phyloP scores from a whole-genome alignment of 768 basidiomycete species.

The Amanita fuliginea region DNA sequence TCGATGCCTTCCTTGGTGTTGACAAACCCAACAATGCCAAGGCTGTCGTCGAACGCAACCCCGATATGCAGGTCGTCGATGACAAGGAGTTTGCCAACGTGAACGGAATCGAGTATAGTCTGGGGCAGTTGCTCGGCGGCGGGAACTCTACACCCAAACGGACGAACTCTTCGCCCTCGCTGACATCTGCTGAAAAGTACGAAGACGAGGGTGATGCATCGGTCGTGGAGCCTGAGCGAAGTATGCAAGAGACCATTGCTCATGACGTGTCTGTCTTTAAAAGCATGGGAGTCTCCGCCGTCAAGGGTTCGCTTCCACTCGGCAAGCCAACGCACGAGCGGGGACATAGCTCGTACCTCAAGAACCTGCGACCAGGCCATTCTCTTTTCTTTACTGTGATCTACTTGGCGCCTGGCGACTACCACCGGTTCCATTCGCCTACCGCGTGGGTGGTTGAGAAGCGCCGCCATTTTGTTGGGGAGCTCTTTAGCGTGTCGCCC shows the following conservation, averaged over 20 bases:
- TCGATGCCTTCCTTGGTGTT: slow-evolving; percentile 85
- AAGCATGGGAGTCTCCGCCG: neutral
- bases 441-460: slow-evolving; percentile 97
- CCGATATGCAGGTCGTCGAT: slow-evolving; percentile 55
- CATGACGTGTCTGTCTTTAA: slow-evolving; percentile 65
- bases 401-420: slow-evolving; percentile 97
- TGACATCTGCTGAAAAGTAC: slow-evolving; percentile 38
- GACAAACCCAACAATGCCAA: slow-evolving; percentile 37
- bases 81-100: slow-evolving; percentile 92
- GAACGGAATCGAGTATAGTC: slow-evolving; percentile 92
- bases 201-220: slow-evolving; percentile 69
- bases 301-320: slow-evolving; percentile 9
- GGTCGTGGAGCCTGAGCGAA: slow-evolving; percentile 44
- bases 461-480: slow-evolving; percentile 91
- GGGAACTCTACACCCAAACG: slow-evolving; percentile 21
- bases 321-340: slow-evolving; percentile 14
- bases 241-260: slow-evolving; percentile 42
- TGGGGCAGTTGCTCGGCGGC: slow-evolving; percentile 63
- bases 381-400: slow-evolving; percentile 89
- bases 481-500: slow-evolving; percentile 93
- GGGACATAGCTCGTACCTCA: slow-evolving; percentile 22
- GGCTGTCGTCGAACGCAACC: slow-evolving; percentile 28
- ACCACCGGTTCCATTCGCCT: slow-evolving; percentile 95
- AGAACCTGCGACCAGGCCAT: slow-evolving; percentile 60
- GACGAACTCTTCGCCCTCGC: slow-evolving; percentile 15